Conservation (phyloP, 2,329 filamentous ascomycete species). For the Colletotrichum paranaense region DNA sequence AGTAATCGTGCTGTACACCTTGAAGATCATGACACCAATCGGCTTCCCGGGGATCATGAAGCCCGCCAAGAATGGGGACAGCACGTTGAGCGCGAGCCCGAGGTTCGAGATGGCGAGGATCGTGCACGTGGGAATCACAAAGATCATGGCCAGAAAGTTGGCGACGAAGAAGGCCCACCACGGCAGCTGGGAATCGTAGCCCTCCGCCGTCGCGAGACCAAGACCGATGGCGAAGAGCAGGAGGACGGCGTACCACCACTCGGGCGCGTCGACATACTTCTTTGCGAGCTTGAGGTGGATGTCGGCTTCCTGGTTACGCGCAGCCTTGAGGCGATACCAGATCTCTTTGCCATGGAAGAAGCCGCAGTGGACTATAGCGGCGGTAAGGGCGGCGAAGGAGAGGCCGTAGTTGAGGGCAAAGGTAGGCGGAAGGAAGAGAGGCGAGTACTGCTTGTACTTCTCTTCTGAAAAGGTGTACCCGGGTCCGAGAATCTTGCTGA, state of each 20-base stretch:
- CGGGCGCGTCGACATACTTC: conserved; percentile 66
- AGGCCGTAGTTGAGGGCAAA: conserved; percentile 53
- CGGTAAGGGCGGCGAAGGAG: conserved; percentile 63
- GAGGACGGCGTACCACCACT: conserved; percentile 67
- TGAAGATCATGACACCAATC: conserved; percentile 52
- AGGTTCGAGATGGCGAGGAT: conserved; percentile 31
- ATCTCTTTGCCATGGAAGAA: conserved; percentile 67
- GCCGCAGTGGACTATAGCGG: conserved; percentile 62
- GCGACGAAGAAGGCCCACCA: conserved; percentile 41
- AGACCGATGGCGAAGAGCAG: conserved; percentile 62
- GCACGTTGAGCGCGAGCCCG: conserved; percentile 52
- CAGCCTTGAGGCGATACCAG: conserved; percentile 42
- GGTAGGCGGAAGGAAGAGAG: conserved; percentile 57
- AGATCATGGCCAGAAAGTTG: conserved; percentile 46
- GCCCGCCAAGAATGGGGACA: conserved; percentile 57
- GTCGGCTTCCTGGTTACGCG: conserved; percentile 61
- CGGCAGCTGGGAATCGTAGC: conserved; percentile 67
- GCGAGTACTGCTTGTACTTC: conserved; percentile 61
- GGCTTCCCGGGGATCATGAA: conserved; percentile 62
- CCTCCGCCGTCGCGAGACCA: conserved; percentile 61
- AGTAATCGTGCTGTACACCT: conserved; percentile 44
- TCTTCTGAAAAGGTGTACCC: conserved; percentile 67
- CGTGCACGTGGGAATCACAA: conserved; percentile 59
- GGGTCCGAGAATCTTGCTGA: conserved; percentile 62
- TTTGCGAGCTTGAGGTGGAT: conserved; percentile 68